A percentile compares a stretch with the other conserved stretches of the same genome.
Evolutionary conservation across 1,284 basidiomycete genomes (phyloP).

Genomic region (Inonotus hispidus): DNA sequence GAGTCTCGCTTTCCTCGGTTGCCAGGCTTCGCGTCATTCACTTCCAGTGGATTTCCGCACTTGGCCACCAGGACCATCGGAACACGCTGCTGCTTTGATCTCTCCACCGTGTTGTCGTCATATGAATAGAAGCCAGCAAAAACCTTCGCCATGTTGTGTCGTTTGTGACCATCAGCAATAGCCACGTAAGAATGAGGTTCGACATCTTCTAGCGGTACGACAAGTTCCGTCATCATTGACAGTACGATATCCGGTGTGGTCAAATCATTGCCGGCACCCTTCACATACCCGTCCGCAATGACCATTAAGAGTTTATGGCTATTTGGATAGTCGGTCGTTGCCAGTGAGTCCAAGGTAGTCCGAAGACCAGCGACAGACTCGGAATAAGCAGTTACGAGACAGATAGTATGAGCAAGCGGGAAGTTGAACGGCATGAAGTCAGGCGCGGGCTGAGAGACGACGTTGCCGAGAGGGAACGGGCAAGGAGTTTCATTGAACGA

Average conservation of each 20-base stretch:
- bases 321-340: constrained; percentile 98
- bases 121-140: constrained; percentile 98
- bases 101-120: constrained; percentile 88
- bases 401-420: constrained; percentile 91
- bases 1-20: constrained; percentile 99
- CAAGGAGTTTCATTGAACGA: constrained; percentile 64
- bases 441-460: constrained; percentile 87
- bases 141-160: constrained; percentile 99
- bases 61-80: constrained; percentile 96
- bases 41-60: constrained; percentile 87
- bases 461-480: constrained; percentile 88
- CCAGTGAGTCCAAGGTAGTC: constrained; percentile 95
- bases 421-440: constrained; percentile 97
- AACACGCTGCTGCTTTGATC: constrained; percentile 93
- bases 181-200: constrained; percentile 96
- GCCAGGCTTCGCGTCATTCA: constrained; percentile 87
- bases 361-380: constrained; percentile 95
- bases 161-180: constrained; percentile 97
- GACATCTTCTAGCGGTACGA: constrained; percentile 81
- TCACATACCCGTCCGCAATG: constrained; percentile 98
- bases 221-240: constrained; percentile 96
- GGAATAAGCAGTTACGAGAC: constrained; percentile 97
- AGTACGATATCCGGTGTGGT: constrained; percentile 94
- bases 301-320: constrained; percentile 95
- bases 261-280: constrained; percentile 84